Base-by-base conservation (phyloP, 192 early-diverging fungal species). In the Geranomyces variabilis region DNA sequence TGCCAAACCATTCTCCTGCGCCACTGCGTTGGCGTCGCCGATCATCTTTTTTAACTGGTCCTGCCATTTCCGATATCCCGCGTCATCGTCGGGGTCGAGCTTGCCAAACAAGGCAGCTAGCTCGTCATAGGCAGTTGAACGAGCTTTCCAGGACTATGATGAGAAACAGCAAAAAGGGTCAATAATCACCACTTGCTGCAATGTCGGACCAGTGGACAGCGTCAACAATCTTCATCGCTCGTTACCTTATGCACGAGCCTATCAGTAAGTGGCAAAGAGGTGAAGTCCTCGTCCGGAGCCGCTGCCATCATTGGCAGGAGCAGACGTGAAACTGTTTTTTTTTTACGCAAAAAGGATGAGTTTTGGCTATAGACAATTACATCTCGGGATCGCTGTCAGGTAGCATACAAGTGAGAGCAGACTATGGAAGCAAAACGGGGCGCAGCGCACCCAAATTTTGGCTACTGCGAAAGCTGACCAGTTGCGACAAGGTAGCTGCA, bases 71-170 rank as follows among this genome's bases (percentile, higher is more conserved):
- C 81, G 72, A 71, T 92, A 96, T 74, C 91, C 87, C 0, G 70
- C 80, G 2, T 81, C 84, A 17, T 87, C 83, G 24, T 68, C 83
- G 10, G 87, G 81, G 65, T 91, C 91, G 36, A 89, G 84, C 30
- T 81, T 84, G 51, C 82, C 82, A 34, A 96, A 90, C 45, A 89
- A 71, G 55, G 87, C 87, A 21, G 86, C 81, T 19, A 96, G 78
- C 57, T 94, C 91, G 30, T 89, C 88, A 75, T 94, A 99, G 8
- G 90, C 96, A 47, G 79, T 84, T 53, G 90, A 79, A 59, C 96
- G 90, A 33, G 92, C 96, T 77, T 99, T 97, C 96, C 96, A 99
- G 41, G 87, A 79, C 96, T 96, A 33, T 12, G 22, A n/a, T 56
- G 55, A 59, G 34, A 28, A 70, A 55, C 34, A 29, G 24, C 4